Percentiles rank a stretch among this genome's conserved stretches.
phyloP scores from a whole-genome alignment of 2,329 filamentous ascomycete species.

The Orbilia javanica region DNA sequence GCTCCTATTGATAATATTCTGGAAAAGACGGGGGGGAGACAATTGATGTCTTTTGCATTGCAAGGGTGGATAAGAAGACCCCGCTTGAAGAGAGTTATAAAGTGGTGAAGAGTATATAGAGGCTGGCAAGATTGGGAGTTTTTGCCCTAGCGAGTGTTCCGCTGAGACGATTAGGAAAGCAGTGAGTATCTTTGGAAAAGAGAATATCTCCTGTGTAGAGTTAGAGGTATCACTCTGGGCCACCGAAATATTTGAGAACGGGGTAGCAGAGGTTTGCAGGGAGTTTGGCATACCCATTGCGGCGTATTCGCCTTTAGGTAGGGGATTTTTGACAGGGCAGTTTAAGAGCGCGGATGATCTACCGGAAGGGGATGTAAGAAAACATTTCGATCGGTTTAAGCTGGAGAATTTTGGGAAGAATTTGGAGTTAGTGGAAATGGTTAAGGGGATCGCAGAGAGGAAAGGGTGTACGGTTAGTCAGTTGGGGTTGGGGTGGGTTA shows the following conservation, averaged over 20 bases:
- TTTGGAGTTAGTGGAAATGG: conserved; percentile 72
- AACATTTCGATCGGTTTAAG: conserved; percentile 72
- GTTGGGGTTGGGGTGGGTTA: conserved; percentile 75
- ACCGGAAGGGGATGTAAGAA: conserved; percentile 68
- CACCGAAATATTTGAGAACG: conserved; percentile 69
- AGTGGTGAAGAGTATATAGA: conserved; percentile 69
- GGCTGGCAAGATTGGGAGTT: conserved; percentile 69
- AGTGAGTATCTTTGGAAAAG: conserved; percentile 63
- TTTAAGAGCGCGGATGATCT: conserved; percentile 71
- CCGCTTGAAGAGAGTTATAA: conserved; percentile 67
- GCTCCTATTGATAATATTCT: conserved; percentile 73
- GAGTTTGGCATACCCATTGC: conserved; percentile 77
- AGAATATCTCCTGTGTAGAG: conserved; percentile 65
- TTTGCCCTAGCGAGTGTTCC: conserved; percentile 70
- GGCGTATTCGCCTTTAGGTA: conserved; percentile 78
- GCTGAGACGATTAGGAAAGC: conserved; percentile 69
- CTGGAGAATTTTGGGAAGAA: conserved; percentile 74
- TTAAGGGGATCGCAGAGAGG: conserved; percentile 72
- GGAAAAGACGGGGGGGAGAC: conserved; percentile 69
- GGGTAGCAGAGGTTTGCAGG: conserved; percentile 71
- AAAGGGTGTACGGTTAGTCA: conserved; percentile 75
- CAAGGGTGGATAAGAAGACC: conserved; percentile 70
- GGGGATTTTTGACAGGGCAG: conserved; percentile 70
- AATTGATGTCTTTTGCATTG: conserved; percentile 73
- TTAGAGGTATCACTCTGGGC: conserved; percentile 70